Evolutionary conservation across 768 basidiomycete genomes (phyloP).

Genomic region (Calocera cornea): DNA sequence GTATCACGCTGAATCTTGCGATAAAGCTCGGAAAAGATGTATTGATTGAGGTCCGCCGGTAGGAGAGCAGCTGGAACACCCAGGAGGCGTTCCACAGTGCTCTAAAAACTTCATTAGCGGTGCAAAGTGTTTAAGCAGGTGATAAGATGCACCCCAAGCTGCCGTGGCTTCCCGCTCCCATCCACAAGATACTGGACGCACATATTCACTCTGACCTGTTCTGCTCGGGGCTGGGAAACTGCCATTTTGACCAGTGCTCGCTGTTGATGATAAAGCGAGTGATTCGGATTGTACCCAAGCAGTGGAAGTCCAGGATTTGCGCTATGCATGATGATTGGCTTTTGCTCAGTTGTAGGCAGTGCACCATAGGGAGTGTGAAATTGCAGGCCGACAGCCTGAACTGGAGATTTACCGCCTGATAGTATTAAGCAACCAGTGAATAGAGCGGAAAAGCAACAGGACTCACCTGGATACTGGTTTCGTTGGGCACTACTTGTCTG

Average conservation of each 20-base stretch:
- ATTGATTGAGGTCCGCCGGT: background rate
- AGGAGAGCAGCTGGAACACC: background rate
- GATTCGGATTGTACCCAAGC: too few relatives aligned
- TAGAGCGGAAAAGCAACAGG: background rate
- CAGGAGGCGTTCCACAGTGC: background rate
- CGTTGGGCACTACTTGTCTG: background rate
- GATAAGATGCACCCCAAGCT: too few relatives aligned
- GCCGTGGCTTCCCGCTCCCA: too few relatives aligned
- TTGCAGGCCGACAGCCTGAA: background rate
- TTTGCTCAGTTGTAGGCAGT: background rate
- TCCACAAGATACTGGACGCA: too few relatives aligned
- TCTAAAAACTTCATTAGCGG: background rate
- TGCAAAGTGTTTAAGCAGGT: too few relatives aligned
- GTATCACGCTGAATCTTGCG: background rate
- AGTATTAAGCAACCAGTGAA: background rate
- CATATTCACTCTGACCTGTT: too few relatives aligned
- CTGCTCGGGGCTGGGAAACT: too few relatives aligned
- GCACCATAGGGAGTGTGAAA: background rate
- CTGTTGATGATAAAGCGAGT: too few relatives aligned
- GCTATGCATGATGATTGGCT: too few relatives aligned
- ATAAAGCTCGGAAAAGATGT: background rate
- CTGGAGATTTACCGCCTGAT: background rate
- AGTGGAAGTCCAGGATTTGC: too few relatives aligned
- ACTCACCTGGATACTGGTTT: background rate
- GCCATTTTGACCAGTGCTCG: too few relatives aligned